Evolutionary conservation across 805 yeast genomes (phyloP).

Genomic region (Wickerhamomyces mucosus): DNA sequence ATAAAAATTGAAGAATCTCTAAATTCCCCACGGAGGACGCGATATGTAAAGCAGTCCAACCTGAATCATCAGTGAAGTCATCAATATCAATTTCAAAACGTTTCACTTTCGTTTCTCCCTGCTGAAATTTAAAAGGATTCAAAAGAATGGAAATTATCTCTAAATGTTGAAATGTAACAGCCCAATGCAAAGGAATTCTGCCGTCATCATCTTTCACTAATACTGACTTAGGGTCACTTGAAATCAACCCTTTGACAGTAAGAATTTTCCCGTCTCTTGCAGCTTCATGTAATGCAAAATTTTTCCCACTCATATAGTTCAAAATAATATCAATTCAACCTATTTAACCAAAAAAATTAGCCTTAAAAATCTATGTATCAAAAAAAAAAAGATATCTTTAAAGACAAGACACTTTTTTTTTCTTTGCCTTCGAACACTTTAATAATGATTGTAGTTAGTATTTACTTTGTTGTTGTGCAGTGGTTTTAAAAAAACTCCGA

Average conservation of each 20-base stretch:
- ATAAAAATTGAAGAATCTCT: conserved; percentile 40
- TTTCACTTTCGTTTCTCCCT: conserved; percentile 4
- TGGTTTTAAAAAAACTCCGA: no score
- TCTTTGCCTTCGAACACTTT: no score
- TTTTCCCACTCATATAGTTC: no score
- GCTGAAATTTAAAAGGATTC: conserved; percentile 22
- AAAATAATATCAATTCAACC: no score
- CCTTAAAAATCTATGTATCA: no score
- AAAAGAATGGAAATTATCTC: conserved; percentile 41
- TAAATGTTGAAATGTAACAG: conserved; percentile 51
- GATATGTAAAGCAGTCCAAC: conserved; percentile 86
- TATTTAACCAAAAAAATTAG: no score
- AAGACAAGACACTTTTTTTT: no score
- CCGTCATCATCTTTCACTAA: conserved; percentile 56
- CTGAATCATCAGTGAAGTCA: conserved; percentile 59
- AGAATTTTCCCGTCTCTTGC: conserved; percentile 50
- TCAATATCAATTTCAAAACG: conserved; percentile 50
- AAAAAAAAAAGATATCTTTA: no score
- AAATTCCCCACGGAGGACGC: conserved; percentile 67
- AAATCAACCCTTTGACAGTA: conserved; percentile 40
- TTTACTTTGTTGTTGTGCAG: no score
- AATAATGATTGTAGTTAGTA: no score
- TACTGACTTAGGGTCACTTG: conserved; percentile 35
- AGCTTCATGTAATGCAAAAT: conserved; percentile 43
- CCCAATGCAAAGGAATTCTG: conserved; percentile 85